Evolutionary conservation across 441 rosid genomes (phyloP).

Genomic region (Cnidoscolus chayamansa): DNA sequence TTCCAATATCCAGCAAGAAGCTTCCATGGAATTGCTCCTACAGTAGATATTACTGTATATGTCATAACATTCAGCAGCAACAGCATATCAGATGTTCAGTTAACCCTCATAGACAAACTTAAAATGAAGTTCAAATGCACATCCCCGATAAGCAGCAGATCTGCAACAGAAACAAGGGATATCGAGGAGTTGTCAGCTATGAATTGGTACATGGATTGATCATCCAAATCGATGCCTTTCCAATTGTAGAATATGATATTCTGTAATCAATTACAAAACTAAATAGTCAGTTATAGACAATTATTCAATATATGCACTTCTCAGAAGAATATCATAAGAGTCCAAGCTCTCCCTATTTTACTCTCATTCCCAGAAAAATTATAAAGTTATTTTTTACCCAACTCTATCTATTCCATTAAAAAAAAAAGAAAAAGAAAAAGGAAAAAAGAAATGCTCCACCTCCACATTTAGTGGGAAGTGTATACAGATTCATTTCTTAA

Average conservation of each 20-base stretch:
- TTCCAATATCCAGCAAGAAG: background rate
- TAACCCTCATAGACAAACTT: background rate
- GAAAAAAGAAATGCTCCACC: background rate
- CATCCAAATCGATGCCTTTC: background rate
- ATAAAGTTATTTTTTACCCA: background rate
- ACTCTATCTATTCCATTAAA: background rate
- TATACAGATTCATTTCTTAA: background rate
- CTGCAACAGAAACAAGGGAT: constrained; percentile 11
- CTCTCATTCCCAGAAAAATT: background rate
- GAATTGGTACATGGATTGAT: background rate
- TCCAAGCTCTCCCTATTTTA: background rate
- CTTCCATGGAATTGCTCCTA: background rate
- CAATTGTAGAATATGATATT: background rate
- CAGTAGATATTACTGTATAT: background rate
- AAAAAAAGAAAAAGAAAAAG: too few species aligned
- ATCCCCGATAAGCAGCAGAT: constrained; percentile 8
- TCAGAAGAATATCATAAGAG: background rate
- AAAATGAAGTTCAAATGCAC: constrained; percentile 3
- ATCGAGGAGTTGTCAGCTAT: background rate
- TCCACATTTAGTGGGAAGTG: background rate
- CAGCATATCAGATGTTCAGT: background rate
- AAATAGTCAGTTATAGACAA: too few species aligned
- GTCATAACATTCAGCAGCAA: background rate
- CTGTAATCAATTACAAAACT: background rate
- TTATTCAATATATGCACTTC: background rate